phyloP scores from a whole-genome alignment of 352 stramenopile species.

The Globisporangium okanoganense region DNA sequence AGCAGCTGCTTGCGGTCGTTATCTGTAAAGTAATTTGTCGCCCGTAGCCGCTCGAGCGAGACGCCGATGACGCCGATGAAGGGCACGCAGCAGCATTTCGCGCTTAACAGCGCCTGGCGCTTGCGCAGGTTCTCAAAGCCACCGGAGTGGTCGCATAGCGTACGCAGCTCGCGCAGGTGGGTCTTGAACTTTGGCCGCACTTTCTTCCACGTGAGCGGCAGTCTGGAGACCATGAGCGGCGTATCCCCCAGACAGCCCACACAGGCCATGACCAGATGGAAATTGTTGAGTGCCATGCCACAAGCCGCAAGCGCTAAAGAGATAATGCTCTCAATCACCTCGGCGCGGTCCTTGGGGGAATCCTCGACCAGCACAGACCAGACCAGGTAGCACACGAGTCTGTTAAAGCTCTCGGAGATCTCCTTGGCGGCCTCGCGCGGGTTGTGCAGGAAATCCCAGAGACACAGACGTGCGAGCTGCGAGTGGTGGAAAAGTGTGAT shows the following conservation, averaged over 20 bases:
- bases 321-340: conserved; percentile 73
- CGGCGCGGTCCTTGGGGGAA: conserved; percentile 54
- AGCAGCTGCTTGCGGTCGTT: conserved; percentile 26
- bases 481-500: conserved; percentile 61
- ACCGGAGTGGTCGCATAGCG: conserved; percentile 62
- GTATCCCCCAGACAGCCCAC: conserved; percentile 69
- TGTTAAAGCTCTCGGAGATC: conserved; percentile 62
- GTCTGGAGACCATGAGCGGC: conserved; percentile 60
- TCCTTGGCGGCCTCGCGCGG: conserved; percentile 42
- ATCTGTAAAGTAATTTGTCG: conserved; percentile 35
- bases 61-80: conserved; percentile 74
- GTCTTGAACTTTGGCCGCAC: conserved; percentile 65
- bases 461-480: conserved; percentile 37
- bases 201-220: conserved; percentile 71
- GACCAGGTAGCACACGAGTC: conserved; percentile 61
- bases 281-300: conserved; percentile 52
- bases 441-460: conserved; percentile 58
- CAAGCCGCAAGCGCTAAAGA: conserved; percentile 47
- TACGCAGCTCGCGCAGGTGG: conserved; percentile 52
- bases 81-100: conserved; percentile 41
- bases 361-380: conserved; percentile 76
- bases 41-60: conserved; percentile 56
- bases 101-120: conserved; percentile 44
- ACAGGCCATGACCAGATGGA: conserved; percentile 77
- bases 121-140: conserved; percentile 70